phyloP scores from a whole-genome alignment of 345 rosid species.

The Populus ilicifolia region DNA sequence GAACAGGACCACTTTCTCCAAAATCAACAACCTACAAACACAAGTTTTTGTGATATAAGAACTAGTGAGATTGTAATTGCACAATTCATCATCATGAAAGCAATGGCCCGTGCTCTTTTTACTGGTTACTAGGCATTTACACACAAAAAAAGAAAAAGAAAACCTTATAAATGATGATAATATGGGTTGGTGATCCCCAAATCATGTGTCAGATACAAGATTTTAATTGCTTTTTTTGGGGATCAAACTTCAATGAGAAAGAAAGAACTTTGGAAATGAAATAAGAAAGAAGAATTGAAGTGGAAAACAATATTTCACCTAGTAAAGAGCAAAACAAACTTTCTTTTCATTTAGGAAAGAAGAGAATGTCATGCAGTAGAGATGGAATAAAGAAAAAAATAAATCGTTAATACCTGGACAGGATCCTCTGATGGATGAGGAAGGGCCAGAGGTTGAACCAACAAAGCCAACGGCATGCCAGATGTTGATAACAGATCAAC shows the following conservation, averaged over 20 bases:
- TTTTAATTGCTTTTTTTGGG: not conserved
- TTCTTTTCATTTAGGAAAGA: not conserved
- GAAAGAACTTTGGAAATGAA: not conserved
- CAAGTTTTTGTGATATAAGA: not conserved
- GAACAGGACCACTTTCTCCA: conserved; percentile 35
- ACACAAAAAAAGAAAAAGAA: not conserved
- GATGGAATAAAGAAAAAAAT: not conserved
- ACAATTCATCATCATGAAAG: not conserved
- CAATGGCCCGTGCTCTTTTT: not conserved
- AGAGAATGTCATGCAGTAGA: not conserved
- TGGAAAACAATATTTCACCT: not conserved
- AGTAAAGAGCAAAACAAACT: not conserved
- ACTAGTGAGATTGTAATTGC: not conserved
- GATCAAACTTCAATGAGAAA: not conserved
- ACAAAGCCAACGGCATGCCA: conserved; percentile 87
- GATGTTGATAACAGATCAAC: conserved; percentile 90
- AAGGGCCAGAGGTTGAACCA: conserved; percentile 94
- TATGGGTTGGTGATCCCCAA: not conserved
- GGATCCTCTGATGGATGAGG: conserved; percentile 97
- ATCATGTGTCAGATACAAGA: not conserved
- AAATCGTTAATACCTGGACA: conserved; percentile 54
- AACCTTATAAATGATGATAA: not conserved
- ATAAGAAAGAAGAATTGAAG: not conserved
- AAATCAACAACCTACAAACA: conserved; percentile 33
- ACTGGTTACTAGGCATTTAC: not conserved